phyloP scores from a whole-genome alignment of 169 alveolate species.

The Plasmodium fragile region DNA sequence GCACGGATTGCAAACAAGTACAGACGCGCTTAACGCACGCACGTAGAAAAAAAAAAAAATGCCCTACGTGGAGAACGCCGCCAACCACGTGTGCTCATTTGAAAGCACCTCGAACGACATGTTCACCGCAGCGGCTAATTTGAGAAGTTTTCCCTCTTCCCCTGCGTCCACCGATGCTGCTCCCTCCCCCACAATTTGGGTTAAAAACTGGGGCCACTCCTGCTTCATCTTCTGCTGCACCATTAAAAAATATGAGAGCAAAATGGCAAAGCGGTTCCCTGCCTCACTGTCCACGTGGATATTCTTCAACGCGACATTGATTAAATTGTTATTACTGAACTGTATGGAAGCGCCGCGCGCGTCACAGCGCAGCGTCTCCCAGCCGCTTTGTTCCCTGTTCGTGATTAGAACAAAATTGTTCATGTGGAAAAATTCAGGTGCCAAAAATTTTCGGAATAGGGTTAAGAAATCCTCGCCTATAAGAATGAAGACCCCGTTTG shows the following conservation, averaged over 20 bases:
- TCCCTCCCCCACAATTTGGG: constrained; percentile 15
- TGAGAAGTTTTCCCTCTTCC: not conserved
- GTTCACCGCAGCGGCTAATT: constrained; percentile 9
- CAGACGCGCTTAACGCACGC: not conserved
- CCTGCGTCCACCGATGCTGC: not conserved
- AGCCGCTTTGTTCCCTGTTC: not conserved
- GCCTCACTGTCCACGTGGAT: not conserved
- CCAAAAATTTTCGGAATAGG: constrained; percentile 6
- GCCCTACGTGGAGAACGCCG: not conserved
- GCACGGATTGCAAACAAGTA: not conserved
- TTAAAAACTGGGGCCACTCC: constrained; percentile 26
- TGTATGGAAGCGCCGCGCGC: constrained; percentile 13
- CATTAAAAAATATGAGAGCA: constrained; percentile 32
- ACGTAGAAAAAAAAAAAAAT: not conserved
- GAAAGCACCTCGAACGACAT: constrained; percentile 15
- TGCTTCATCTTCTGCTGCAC: constrained; percentile 6
- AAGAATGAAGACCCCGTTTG: constrained; percentile 33
- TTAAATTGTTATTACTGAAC: constrained; percentile 12
- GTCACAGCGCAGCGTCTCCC: not conserved
- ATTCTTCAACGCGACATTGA: constrained; percentile 26
- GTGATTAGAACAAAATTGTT: constrained; percentile 47
- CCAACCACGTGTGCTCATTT: not conserved
- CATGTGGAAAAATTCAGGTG: constrained; percentile 13
- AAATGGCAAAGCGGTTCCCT: not conserved
- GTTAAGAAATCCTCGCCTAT: constrained; percentile 29